Evolutionary conservation across 108 stramenopile genomes (phyloP).

Genomic region (Discostella stelligeroides): DNA sequence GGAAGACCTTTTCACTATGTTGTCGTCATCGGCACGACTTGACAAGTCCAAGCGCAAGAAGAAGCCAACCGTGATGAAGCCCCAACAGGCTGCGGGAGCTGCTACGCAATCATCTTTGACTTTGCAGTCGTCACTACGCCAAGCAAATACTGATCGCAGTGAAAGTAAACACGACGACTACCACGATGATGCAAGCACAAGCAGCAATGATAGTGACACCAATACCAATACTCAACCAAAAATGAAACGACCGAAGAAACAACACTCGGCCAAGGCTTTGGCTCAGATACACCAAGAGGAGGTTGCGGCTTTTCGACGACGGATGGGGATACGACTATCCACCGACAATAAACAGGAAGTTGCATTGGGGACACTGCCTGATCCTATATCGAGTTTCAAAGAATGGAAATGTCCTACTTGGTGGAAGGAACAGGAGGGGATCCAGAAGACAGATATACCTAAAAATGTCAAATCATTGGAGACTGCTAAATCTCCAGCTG

Average conservation of each 20-base stretch:
- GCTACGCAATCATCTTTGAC: slow-evolving; percentile 1
- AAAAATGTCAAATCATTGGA: not conserved
- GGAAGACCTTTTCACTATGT: slow-evolving; percentile 87
- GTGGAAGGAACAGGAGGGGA: slow-evolving; percentile 50
- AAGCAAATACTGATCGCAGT: slow-evolving; percentile 15
- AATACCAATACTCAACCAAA: slow-evolving; percentile 10
- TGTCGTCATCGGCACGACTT: slow-evolving; percentile 81
- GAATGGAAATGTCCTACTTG: slow-evolving; percentile 68
- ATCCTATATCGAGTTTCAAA: slow-evolving; percentile 79
- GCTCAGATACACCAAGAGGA: slow-evolving; percentile 76
- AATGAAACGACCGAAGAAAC: slow-evolving; percentile 54
- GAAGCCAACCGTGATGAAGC: slow-evolving; percentile 25
- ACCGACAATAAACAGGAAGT: slow-evolving; percentile 66
- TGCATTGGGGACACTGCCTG: slow-evolving; percentile 50
- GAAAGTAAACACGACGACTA: slow-evolving; percentile 16
- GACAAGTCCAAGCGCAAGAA: slow-evolving; percentile 81
- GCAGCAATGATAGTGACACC: not conserved
- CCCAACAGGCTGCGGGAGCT: slow-evolving; percentile 1
- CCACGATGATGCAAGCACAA: not conserved
- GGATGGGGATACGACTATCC: slow-evolving; percentile 74
- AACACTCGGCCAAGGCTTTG: slow-evolving; percentile 66
- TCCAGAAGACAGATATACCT: not conserved
- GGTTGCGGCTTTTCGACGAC: slow-evolving; percentile 83
- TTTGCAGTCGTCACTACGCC: too few species aligned
- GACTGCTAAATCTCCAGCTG: not conserved